Evolutionary conservation across 805 yeast genomes (phyloP).

Genomic region (Candida railenensis): DNA sequence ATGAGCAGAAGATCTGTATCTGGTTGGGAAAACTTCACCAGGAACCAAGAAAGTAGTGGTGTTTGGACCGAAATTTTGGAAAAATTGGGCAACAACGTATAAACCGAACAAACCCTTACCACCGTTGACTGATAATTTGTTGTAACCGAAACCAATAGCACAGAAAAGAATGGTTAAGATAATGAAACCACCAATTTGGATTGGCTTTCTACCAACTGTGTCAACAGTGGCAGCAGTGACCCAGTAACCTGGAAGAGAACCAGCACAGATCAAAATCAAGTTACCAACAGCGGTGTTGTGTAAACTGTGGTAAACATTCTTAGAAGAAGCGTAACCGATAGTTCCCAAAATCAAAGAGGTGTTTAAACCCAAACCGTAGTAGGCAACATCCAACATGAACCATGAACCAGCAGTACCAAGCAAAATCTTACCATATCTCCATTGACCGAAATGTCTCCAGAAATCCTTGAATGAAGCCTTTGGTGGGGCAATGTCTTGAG

Average conservation of each 20-base stretch:
- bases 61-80: conserved; percentile 92
- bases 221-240: conserved; percentile 76
- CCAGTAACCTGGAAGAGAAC: conserved; percentile 96
- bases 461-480: conserved; percentile 81
- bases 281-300: conserved; percentile 88
- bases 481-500: conserved; percentile 55
- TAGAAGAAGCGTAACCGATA: conserved; percentile 77
- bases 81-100: conserved; percentile 79
- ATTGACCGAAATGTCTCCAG: conserved; percentile 69
- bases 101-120: conserved; percentile 71
- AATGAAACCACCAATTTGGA: conserved; percentile 75
- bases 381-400: conserved; percentile 89
- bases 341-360: conserved; percentile 75
- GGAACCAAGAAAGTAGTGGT: conserved; percentile 88
- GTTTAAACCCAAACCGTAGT: conserved; percentile 85
- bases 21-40: conserved; percentile 90
- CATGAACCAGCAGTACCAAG: conserved; percentile 90
- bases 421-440: conserved; percentile 83
- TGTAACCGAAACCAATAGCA: conserved; percentile 80
- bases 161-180: conserved; percentile 72
- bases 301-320: conserved; percentile 66
- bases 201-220: conserved; percentile 77
- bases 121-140: conserved; percentile 46
- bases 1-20: conserved; percentile 94
- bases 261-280: conserved; percentile 89